Percentiles rank a stretch among this genome's conserved stretches.
Conservation (phyloP, 768 basidiomycete species). For the Tylopilus rubrobrunneus region DNA sequence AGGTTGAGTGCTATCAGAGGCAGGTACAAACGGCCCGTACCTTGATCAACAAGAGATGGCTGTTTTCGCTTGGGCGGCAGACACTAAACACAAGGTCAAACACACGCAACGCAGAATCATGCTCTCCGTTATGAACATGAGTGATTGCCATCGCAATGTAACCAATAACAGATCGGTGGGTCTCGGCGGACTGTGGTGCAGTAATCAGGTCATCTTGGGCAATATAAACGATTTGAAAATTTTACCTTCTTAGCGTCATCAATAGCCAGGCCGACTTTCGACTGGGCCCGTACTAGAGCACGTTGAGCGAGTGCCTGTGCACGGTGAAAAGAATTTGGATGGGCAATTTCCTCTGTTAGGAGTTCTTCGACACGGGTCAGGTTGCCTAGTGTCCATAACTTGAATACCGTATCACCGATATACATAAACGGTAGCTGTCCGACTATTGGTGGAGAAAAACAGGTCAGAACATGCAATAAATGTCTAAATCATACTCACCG, state of each 20-base stretch:
- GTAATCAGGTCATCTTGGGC: neutral
- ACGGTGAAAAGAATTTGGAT: neutral
- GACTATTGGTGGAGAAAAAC: no score
- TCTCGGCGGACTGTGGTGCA: neutral
- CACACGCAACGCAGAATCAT: neutral
- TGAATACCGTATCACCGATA: no score
- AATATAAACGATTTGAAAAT: no score
- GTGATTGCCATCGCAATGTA: constrained; percentile 9
- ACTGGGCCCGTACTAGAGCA: neutral
- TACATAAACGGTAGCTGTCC: no score
- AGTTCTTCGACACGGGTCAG: no score
- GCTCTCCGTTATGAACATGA: neutral
- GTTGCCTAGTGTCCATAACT: no score
- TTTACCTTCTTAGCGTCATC: neutral
- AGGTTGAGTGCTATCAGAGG: neutral
- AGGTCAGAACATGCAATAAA: no score
- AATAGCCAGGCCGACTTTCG: neutral
- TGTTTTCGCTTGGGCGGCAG: neutral
- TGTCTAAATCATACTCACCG: no score
- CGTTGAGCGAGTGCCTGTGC: constrained; percentile 1
- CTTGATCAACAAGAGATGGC: constrained; percentile 5
- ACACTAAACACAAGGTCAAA: constrained; percentile 7
- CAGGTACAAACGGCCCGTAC: neutral
- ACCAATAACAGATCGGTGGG: constrained; percentile 5
- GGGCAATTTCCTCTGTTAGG: neutral